These are phyloP conservation scores for Pueraria montana DNA, from an alignment of 306 rosid species.

Conservation along the genomic window DNA sequence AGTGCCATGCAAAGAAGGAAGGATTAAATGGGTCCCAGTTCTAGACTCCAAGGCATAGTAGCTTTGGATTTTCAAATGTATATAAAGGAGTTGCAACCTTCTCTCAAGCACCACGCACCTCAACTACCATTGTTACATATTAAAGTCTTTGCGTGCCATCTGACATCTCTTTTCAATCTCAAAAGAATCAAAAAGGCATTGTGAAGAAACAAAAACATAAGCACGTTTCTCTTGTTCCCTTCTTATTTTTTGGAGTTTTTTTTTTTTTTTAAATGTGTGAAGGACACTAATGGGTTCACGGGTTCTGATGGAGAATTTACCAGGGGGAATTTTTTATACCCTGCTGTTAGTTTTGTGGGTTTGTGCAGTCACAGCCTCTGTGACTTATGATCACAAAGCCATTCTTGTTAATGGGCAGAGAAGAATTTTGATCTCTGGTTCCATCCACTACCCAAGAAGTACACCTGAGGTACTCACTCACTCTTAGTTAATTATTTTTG, in stretches of 20 bases:
- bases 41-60: not conserved
- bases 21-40: slow-evolving; percentile 47
- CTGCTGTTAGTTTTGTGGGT: slow-evolving; percentile 40
- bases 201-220: slow-evolving; percentile 15
- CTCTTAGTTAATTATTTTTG: not conserved
- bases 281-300: slow-evolving; percentile 49
- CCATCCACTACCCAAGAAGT: slow-evolving; percentile 99
- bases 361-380: slow-evolving; percentile 65
- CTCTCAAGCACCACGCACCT: slow-evolving; percentile 40
- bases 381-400: slow-evolving; percentile 81
- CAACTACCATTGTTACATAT: slow-evolving; percentile 30
- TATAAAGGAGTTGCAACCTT: slow-evolving; percentile 54
- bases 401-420: slow-evolving; percentile 73
- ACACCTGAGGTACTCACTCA: slow-evolving; percentile 72
- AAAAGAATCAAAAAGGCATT: slow-evolving; percentile 43
- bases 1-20: slow-evolving; percentile 6
- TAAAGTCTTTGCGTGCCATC: slow-evolving; percentile 1
- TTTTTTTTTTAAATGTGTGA: not conserved
- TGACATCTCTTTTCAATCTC: slow-evolving; percentile 29
- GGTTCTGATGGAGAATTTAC: slow-evolving; percentile 51
- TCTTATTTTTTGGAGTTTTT: not conserved
- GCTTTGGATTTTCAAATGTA: slow-evolving; percentile 40
- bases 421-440: slow-evolving; percentile 86
- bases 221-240: slow-evolving; percentile 7
- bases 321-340: slow-evolving; percentile 4